Evolutionary conservation across 768 basidiomycete species (phyloP).

Genomic region (Candolleomyces aberdarensis): DNA sequence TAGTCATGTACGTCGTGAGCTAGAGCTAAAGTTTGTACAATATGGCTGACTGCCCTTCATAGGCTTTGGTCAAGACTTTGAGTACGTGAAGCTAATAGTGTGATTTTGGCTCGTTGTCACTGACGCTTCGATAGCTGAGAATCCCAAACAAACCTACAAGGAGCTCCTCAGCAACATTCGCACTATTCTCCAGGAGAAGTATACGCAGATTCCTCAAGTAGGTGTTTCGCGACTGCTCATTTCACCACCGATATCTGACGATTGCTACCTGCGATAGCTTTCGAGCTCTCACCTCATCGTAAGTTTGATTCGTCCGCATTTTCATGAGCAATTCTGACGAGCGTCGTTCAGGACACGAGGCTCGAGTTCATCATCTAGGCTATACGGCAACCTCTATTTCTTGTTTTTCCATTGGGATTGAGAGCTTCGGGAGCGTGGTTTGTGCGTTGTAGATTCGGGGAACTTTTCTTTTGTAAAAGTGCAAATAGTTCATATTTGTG

Average conservation of each 20-base stretch:
- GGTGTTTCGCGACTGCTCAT: no score
- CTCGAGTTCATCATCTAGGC: not conserved
- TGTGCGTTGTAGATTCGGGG: no score
- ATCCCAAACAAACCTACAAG: slow-evolving; percentile 29
- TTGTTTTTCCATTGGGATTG: no score
- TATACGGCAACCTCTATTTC: no score
- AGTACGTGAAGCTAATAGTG: not conserved
- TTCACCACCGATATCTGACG: no score
- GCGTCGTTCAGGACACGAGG: not conserved
- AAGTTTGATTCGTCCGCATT: not conserved
- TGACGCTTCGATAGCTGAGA: slow-evolving; percentile 28
- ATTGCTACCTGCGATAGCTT: not conserved
- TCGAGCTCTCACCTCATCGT: slow-evolving; percentile 14
- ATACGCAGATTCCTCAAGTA: slow-evolving; percentile 26
- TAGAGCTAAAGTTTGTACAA: no score
- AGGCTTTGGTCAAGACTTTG: slow-evolving; percentile 1
- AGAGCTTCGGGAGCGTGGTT: no score
- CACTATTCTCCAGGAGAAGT: slow-evolving; percentile 22
- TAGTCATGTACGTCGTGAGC: not conserved
- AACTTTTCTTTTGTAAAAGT: no score
- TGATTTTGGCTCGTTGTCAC: not conserved
- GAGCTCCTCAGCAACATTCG: slow-evolving; percentile 25
- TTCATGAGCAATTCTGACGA: not conserved
- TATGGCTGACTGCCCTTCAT: no score
- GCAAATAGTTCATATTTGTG: no score